A percentile compares a stretch with the other conserved stretches of the same genome.
These are phyloP conservation scores for Podosphaera leucotricha DNA, from an alignment of 2,329 filamentous ascomycete genomes.

Conservation along the genomic window DNA sequence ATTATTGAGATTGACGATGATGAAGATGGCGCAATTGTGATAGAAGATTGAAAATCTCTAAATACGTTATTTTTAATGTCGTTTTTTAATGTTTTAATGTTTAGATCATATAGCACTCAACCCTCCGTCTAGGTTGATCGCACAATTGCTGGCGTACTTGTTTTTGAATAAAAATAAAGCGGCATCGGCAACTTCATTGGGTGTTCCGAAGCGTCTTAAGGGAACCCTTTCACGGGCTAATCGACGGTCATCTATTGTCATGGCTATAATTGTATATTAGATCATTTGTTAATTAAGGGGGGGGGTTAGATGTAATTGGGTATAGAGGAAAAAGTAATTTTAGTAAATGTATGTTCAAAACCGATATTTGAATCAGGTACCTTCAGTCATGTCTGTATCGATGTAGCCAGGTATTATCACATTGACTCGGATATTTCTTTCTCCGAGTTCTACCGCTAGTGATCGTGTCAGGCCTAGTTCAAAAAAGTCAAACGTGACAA, in stretches of 20 bases:
- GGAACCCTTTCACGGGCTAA: conserved; percentile 31
- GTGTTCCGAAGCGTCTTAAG: conserved; percentile 37
- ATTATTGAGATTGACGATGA: conserved; percentile 17
- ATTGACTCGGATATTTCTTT: conserved; percentile 47
- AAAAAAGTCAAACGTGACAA: conserved; percentile 1
- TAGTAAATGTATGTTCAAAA: no score
- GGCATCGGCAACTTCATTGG: conserved; percentile 58
- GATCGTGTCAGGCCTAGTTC: conserved; percentile 40
- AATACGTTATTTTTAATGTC: not conserved
- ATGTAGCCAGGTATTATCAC: conserved; percentile 67
- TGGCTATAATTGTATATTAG: conserved; percentile 20
- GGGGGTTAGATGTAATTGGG: not conserved
- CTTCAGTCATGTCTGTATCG: conserved; percentile 52
- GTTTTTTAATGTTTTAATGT: conserved; percentile 3
- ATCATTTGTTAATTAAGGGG: conserved; percentile 6
- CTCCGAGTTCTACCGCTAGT: conserved; percentile 36
- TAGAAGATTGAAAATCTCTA: conserved; percentile 28
- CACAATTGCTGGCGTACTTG: conserved; percentile 65
- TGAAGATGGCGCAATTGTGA: conserved; percentile 34
- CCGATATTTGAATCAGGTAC: conserved; percentile 26
- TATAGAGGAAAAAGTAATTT: conserved; percentile 2
- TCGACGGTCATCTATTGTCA: conserved; percentile 17
- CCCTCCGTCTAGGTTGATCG: conserved; percentile 69
- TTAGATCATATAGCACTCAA: conserved; percentile 36
- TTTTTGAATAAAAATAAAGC: conserved; percentile 57